Conservation (phyloP, 257 asterid genomes). For the Agastache rugosa region DNA sequence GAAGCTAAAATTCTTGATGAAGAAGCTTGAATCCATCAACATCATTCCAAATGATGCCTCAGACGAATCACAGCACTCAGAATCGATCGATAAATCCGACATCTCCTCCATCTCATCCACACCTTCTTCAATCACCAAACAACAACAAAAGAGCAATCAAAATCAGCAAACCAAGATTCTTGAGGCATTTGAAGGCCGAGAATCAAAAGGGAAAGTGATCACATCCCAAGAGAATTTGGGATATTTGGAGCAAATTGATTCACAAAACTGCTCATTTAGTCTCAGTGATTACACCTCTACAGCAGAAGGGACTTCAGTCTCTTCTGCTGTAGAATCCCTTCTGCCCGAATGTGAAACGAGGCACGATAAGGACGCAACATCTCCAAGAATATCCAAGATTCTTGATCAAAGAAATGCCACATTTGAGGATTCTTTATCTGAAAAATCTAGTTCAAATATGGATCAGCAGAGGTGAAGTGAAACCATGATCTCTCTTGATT, state of each 20-base stretch:
- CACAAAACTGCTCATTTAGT: conserved; percentile 19
- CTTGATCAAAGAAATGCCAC: conserved; percentile 15
- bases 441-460: conserved; percentile 44
- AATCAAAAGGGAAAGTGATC: conserved; percentile 24
- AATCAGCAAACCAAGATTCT: not conserved
- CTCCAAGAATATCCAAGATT: conserved; percentile 7
- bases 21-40: conserved; percentile 67
- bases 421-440: conserved; percentile 30
- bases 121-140: conserved; percentile 39
- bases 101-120: conserved; percentile 56
- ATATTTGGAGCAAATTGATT: conserved; percentile 30
- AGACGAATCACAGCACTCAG: conserved; percentile 51
- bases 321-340: conserved; percentile 25
- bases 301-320: conserved; percentile 17
- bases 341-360: not conserved
- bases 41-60: conserved; percentile 37
- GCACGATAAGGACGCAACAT: too few relatives aligned
- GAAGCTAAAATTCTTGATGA: conserved; percentile 59
- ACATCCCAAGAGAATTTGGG: conserved; percentile 11
- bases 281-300: conserved; percentile 25
- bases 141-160: conserved; percentile 15
- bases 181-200: conserved; percentile 19
- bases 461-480: conserved; percentile 44
- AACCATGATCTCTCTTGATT: not conserved
- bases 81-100: conserved; percentile 51